Percentiles rank a stretch among this genome's conserved stretches.
phyloP scores from a whole-genome alignment of 2,329 filamentous ascomycete species.

The Thermoascus crustaceus region DNA sequence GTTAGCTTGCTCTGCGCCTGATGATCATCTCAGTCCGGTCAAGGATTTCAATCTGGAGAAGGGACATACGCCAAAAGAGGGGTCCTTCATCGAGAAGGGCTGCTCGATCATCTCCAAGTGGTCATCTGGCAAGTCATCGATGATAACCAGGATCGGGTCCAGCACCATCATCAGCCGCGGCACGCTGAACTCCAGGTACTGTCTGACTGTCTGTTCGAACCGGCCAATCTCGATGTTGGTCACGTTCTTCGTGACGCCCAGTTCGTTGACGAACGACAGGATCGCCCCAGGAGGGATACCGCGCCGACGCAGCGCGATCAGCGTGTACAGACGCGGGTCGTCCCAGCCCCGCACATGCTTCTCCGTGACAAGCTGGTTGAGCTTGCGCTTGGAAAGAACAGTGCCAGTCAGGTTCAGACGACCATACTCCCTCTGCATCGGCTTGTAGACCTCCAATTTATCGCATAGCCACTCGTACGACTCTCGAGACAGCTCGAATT shows the following conservation, averaged over 20 bases:
- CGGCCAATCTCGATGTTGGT: constrained; percentile 70
- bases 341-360: constrained; percentile 82
- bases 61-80: constrained; percentile 37
- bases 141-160: constrained; percentile 73
- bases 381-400: constrained; percentile 77
- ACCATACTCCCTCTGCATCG: constrained; percentile 83
- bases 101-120: constrained; percentile 57
- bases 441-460: constrained; percentile 71
- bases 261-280: constrained; percentile 80
- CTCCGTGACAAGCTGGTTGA: constrained; percentile 68
- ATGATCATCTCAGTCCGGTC: no score
- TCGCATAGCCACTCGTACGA: constrained; percentile 91
- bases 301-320: constrained; percentile 73
- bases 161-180: constrained; percentile 84
- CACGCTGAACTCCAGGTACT: constrained; percentile 79
- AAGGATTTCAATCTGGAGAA: no score
- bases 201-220: constrained; percentile 79
- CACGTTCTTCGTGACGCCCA: constrained; percentile 77
- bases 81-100: constrained; percentile 74
- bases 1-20: background rate
- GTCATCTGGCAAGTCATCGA: constrained; percentile 67
- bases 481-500: constrained; percentile 75
- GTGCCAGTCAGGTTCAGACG: constrained; percentile 75
- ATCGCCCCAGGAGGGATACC: constrained; percentile 85
- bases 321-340: constrained; percentile 80